Percentiles rank a stretch among this genome's conserved stretches.
phyloP scores from a whole-genome alignment of 2,329 filamentous ascomycete species.

The Byssothecium circinans region DNA sequence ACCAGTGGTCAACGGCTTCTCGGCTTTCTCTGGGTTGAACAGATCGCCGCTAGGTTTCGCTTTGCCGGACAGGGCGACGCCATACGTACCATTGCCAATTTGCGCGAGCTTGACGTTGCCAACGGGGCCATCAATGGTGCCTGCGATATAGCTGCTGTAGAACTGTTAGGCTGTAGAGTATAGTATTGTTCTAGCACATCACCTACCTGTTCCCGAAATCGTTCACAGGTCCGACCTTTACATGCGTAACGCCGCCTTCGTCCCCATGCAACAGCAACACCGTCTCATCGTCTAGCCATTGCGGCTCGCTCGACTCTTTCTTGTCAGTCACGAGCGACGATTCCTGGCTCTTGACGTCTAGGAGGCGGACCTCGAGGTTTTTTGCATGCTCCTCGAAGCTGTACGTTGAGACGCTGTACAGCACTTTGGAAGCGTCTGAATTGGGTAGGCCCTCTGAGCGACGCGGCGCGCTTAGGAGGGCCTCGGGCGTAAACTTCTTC shows the following conservation, averaged over 20 bases:
- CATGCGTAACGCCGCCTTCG: slow-evolving; percentile 44
- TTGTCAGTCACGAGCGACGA: slow-evolving; percentile 68
- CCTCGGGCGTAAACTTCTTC: slow-evolving; percentile 73
- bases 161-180: slow-evolving; percentile 3
- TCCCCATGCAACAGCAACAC: slow-evolving; percentile 56
- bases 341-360: slow-evolving; percentile 69
- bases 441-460: slow-evolving; percentile 73
- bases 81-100: slow-evolving; percentile 43
- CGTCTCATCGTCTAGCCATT: slow-evolving; percentile 74
- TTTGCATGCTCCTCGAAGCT: slow-evolving; percentile 76
- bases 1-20: slow-evolving; percentile 64
- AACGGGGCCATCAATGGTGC: slow-evolving; percentile 50
- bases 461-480: slow-evolving; percentile 74
- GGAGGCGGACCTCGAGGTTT: slow-evolving; percentile 67
- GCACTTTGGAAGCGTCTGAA: slow-evolving; percentile 61
- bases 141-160: slow-evolving; percentile 45
- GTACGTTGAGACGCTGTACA: slow-evolving; percentile 75
- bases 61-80: slow-evolving; percentile 58
- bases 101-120: slow-evolving; percentile 51
- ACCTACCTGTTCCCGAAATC: slow-evolving; percentile 39
- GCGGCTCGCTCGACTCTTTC: slow-evolving; percentile 66
- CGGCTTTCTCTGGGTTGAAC: slow-evolving; percentile 64
- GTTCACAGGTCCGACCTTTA: slow-evolving; percentile 38
- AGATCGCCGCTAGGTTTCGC: slow-evolving; percentile 70
- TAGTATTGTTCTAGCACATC: not conserved